Conservation (phyloP, 192 early-diverging fungal species). For the Rhizophagus clarus region DNA sequence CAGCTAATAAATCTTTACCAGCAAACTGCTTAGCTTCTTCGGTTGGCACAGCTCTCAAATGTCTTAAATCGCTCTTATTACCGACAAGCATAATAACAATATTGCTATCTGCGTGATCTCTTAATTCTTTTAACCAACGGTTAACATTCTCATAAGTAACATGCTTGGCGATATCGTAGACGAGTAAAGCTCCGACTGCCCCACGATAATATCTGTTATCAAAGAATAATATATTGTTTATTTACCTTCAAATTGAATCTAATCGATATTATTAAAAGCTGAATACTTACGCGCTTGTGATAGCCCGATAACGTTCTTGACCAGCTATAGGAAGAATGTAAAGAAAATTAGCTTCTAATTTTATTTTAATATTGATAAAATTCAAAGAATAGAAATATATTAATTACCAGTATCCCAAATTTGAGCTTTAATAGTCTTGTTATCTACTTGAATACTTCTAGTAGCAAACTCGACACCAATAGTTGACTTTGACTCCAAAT, state of each 20-base stretch:
- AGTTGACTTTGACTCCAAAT: constrained; percentile 97
- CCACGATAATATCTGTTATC: constrained; percentile 87
- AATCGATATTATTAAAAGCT: background rate
- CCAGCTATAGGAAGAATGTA: constrained; percentile 44
- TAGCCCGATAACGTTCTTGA: constrained; percentile 83
- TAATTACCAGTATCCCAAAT: constrained; percentile 97
- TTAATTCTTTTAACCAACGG: constrained; percentile 98
- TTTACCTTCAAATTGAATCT: background rate
- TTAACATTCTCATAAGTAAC: constrained; percentile 94
- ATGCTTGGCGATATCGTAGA: constrained; percentile 98
- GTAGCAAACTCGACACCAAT: constrained; percentile 99
- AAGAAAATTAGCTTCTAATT: constrained; percentile 8
- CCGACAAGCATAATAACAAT: constrained; percentile 99
- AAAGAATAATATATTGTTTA: background rate
- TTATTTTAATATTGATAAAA: constrained; percentile 5
- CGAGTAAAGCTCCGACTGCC: constrained; percentile 94
- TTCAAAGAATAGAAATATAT: constrained; percentile 10
- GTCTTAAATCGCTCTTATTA: constrained; percentile 98
- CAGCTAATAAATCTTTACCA: constrained; percentile 46
- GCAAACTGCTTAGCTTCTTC: constrained; percentile 99
- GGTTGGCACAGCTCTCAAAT: constrained; percentile 93
- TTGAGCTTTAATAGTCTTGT: constrained; percentile 98
- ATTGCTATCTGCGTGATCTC: constrained; percentile 96
- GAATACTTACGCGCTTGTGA: constrained; percentile 66
- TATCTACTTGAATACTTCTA: constrained; percentile 92